Evolutionary conservation across 495 filamentous ascomycete species (phyloP), one percentile per base, ranked within the genome.

Genomic region (Talaromyces nanjingensis): DNA sequence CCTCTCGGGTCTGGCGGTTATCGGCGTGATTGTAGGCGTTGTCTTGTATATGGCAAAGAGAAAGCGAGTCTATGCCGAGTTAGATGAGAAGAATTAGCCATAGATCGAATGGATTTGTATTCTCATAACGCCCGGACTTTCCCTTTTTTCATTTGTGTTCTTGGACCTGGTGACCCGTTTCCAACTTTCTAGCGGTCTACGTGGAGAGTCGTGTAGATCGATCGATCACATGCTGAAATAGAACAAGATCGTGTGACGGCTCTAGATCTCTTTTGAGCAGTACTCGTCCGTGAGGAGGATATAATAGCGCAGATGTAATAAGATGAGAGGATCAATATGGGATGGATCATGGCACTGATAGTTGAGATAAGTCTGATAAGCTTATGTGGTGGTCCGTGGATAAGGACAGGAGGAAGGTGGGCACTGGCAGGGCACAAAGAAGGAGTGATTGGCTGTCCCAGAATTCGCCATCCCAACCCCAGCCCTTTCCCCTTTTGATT

Each of bases 71-170:
- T 34, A 29, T 31, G 29, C 39, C 16, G 60, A 61, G 22, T 56
- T 56, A 29, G n/a, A 56, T 65, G 64, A 55, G 24, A 56, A 71
- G 77, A 8, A 27, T 14, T 16, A 6, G 53, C 24, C 53, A 29
- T 56, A 29, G 27, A 56, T 9, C 12, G 20, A 27, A 29, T 6
- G 4, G 27, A 22, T 16, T 16, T 56, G n/a, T 9, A 7, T 56
- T 14, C 27, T 27, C 20, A 56, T 14, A 5, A 27, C 6, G 16
- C 11, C 20, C 6, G 22, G 8, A 56, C 0, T 20, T n/a, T 24
- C 22, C 22, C 22, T 24, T 24, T 49, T 49, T 49, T 0, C 45
- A 12, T 49, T 49, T 9, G 45, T 9, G n/a, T 18, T 14, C 6
- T 20, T 49, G 45, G 18, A 49, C n/a, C 42, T 49, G n/a, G 45